Conservation (phyloP, 2,329 filamentous ascomycete genomes). For the Botryotinia globosa region DNA sequence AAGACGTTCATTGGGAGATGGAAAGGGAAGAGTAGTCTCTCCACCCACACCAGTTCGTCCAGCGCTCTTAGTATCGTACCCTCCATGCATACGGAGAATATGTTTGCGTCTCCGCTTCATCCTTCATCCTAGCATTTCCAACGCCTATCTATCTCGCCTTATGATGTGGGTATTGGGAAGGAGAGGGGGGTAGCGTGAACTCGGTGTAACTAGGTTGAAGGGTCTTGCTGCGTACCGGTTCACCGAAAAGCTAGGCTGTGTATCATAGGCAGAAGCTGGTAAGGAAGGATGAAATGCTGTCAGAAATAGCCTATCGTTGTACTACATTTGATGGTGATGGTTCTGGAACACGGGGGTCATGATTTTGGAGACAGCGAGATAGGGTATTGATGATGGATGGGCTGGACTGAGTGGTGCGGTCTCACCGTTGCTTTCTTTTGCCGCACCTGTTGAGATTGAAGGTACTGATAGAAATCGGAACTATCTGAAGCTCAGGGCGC, state of each 20-base stretch:
- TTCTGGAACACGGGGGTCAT: neutral
- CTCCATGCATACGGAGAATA: neutral
- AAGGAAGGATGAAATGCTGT: neutral
- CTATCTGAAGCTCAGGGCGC: neutral
- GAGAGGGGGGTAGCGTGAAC: neutral
- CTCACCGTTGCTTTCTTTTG: neutral
- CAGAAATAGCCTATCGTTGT: neutral
- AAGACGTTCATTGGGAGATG: neutral
- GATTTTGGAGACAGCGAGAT: neutral
- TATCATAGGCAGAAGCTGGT: neutral
- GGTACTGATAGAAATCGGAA: no score
- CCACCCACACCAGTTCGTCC: neutral
- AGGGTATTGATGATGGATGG: neutral
- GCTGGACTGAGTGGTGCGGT: neutral
- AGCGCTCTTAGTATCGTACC: neutral
- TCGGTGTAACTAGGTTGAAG: constrained; percentile 1
- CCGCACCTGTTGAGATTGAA: neutral
- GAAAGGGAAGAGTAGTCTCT: neutral
- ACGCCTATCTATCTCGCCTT: neutral
- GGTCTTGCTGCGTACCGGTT: neutral
- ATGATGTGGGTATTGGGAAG: neutral
- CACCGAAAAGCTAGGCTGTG: neutral
- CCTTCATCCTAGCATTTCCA: neutral
- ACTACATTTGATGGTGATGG: neutral
- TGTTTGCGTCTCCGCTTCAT: neutral